Evolutionary conservation across 208 protist genomes (phyloP).

Genomic region (Leptomonas pyrrhocoris): DNA sequence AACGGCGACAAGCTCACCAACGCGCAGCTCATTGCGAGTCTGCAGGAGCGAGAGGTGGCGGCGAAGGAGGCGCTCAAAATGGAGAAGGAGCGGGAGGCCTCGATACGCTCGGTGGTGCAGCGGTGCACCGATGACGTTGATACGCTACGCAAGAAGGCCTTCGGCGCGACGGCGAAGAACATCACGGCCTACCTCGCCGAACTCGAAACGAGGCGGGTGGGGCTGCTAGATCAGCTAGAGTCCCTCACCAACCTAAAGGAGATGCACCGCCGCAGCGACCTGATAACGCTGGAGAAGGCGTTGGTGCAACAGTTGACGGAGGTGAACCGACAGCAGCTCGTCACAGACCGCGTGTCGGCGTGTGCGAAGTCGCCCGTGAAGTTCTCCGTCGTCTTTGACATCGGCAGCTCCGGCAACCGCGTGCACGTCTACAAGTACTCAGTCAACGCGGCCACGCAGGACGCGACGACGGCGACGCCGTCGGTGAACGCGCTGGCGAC

Average conservation of each 20-base stretch:
- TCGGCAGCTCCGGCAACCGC: slow-evolving; percentile 86
- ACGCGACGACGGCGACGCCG: neutral
- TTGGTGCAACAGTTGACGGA: slow-evolving; percentile 16
- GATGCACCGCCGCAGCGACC: slow-evolving; percentile 12
- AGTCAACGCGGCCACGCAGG: neutral
- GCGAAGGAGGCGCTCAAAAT: neutral
- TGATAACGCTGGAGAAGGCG: slow-evolving; percentile 12
- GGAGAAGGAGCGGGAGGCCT: slow-evolving; percentile 8
- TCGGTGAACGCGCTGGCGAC: neutral
- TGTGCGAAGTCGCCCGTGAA: slow-evolving; percentile 3
- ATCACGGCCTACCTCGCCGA: neutral
- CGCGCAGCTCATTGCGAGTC: slow-evolving; percentile 14
- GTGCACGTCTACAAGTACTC: slow-evolving; percentile 82
- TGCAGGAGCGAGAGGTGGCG: slow-evolving; percentile 6
- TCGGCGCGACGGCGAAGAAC: slow-evolving; percentile 5
- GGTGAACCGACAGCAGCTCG: no score
- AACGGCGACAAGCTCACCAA: slow-evolving; percentile 5
- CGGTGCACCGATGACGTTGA: slow-evolving; percentile 14
- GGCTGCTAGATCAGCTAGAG: slow-evolving; percentile 3
- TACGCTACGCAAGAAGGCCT: neutral
- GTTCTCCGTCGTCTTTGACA: slow-evolving; percentile 89
- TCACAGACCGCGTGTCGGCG: neutral
- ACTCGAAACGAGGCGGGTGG: neutral
- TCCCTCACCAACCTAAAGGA: slow-evolving; percentile 3
- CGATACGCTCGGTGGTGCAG: slow-evolving; percentile 15